phyloP scores from a whole-genome alignment of 2,329 filamentous ascomycete genomes.

The Bipolaris zeicola region DNA sequence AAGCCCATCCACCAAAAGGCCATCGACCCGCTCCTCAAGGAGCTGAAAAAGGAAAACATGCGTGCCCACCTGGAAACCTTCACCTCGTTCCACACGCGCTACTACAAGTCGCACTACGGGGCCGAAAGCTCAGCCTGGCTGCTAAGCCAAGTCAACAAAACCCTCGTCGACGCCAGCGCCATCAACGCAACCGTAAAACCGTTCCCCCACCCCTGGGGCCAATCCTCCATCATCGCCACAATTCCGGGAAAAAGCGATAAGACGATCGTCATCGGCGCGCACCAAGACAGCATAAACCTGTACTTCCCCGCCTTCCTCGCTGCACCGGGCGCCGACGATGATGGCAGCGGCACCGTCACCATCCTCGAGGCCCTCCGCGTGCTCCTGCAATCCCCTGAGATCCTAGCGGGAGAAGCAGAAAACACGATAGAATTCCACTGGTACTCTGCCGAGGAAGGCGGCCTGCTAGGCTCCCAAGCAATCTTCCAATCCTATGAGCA shows the following conservation, averaged over 20 bases:
- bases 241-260: slow-evolving; percentile 85
- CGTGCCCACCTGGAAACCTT: slow-evolving; percentile 76
- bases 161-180: slow-evolving; percentile 73
- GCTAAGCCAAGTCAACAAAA: slow-evolving; percentile 72
- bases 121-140: slow-evolving; percentile 88
- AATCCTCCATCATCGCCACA: slow-evolving; percentile 88
- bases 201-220: slow-evolving; percentile 85
- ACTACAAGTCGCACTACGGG: slow-evolving; percentile 80
- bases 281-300: slow-evolving; percentile 83
- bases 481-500: slow-evolving; percentile 84
- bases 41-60: slow-evolving; percentile 78
- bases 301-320: slow-evolving; percentile 83
- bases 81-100: slow-evolving; percentile 79
- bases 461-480: slow-evolving; percentile 84
- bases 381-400: slow-evolving; percentile 72
- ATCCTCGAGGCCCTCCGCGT: slow-evolving; percentile 90
- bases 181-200: slow-evolving; percentile 70
- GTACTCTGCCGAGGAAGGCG: slow-evolving; percentile 91
- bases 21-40: slow-evolving; percentile 68
- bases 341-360: slow-evolving; percentile 90
- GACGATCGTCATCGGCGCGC: slow-evolving; percentile 86
- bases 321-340: slow-evolving; percentile 93
- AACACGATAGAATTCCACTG: slow-evolving; percentile 97
- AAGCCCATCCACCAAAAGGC: slow-evolving; percentile 69
- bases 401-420: slow-evolving; percentile 71